Base-by-base conservation (phyloP, 495 filamentous ascomycete species). In the Sphaerosporella brunnea region DNA sequence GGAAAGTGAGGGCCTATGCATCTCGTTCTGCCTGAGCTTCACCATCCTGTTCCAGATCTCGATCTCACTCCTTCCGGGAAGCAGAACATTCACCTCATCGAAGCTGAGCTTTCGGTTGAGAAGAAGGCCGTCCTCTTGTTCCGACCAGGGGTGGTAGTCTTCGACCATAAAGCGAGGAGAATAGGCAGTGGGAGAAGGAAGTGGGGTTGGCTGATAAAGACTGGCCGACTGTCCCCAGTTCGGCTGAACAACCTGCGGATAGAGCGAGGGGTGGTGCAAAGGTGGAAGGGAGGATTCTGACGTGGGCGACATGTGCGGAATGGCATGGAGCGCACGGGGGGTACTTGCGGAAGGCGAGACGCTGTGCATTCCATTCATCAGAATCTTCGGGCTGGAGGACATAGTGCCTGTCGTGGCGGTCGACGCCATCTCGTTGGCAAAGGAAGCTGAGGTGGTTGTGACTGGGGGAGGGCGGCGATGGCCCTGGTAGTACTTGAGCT, bases 401-500 rank as follows among this genome's bases (percentile, higher is more conserved):
- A 54, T 49, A 30, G 45, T 48, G 20, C 55, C 51, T 23, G 56
- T 45, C 20, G 56, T 52, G 7, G 58, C 57, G 25, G 56, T 60
- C 36, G 56, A 57, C 46, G 58, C 58, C 58, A 61, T 61, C 45
- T 61, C 57, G 18, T 48, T 57, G 28, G 58, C 58, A 20, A 61
- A 61, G 11, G 57, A 60, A 15, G 58, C 56, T 24, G 57, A 53
- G 23, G 58, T 61, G 41, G 58, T 61, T 38, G 58, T 61, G 23
- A 61, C 58, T 26, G 60, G 48, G 9, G 58, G 58, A 19, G 58
- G 58, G 24, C 58, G 53, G 48, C 58, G 58, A 46, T 61, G 58
- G 2, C 58, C 58, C 23, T 61, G 58, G 34, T 61, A 61, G 48
- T 61, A 61, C 42, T 61, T 61, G 43, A 61, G 43, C 26, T 60